A percentile compares a stretch with the other conserved stretches of the same genome.
Evolutionary conservation across 2,329 filamentous ascomycete species (phyloP).

Genomic region (Ascomycota sp.): DNA sequence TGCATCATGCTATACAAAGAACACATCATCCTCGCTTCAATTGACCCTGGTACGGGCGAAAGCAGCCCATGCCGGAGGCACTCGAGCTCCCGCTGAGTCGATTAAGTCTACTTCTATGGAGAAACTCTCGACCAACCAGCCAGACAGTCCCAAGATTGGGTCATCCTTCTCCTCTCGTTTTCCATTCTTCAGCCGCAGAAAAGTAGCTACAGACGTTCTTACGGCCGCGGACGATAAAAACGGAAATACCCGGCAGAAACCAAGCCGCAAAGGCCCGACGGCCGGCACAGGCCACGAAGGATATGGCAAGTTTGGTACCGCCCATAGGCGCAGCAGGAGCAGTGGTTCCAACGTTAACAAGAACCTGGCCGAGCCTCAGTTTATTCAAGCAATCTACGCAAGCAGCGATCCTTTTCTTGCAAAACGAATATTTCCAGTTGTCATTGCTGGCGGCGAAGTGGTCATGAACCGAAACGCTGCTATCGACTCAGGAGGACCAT

Average conservation of each 20-base stretch:
- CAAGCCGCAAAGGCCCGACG: conserved; percentile 48
- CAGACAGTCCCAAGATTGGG: conserved; percentile 30
- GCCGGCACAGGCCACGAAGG: conserved; percentile 91
- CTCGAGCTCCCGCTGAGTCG: conserved; percentile 3
- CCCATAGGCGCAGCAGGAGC: conserved; percentile 36
- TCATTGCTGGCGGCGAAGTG: conserved; percentile 41
- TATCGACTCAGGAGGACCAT: conserved; percentile 22
- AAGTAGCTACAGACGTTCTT: conserved; percentile 30
- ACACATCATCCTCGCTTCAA: conserved; percentile 11
- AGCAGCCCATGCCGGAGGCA: conserved; percentile 2
- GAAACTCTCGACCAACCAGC: conserved; percentile 12
- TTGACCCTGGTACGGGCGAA: conserved; percentile 7
- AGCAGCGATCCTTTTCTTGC: conserved; percentile 34
- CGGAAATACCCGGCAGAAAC: conserved; percentile 10
- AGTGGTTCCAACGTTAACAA: conserved; percentile 26
- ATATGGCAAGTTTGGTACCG: conserved; percentile 42
- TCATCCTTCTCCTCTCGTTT: conserved; percentile 42
- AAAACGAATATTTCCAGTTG: conserved; percentile 40
- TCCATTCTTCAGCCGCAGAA: conserved; percentile 55
- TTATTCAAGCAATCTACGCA: conserved; percentile 28
- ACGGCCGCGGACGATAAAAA: conserved; percentile 23
- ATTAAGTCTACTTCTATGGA: conserved; percentile 6
- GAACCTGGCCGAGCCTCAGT: conserved; percentile 20
- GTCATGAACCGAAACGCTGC: conserved; percentile 35
- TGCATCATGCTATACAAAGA: conserved; percentile 9